phyloP scores from a whole-genome alignment of 2,329 filamentous ascomycete species.

The Hypoxylon sp. region DNA sequence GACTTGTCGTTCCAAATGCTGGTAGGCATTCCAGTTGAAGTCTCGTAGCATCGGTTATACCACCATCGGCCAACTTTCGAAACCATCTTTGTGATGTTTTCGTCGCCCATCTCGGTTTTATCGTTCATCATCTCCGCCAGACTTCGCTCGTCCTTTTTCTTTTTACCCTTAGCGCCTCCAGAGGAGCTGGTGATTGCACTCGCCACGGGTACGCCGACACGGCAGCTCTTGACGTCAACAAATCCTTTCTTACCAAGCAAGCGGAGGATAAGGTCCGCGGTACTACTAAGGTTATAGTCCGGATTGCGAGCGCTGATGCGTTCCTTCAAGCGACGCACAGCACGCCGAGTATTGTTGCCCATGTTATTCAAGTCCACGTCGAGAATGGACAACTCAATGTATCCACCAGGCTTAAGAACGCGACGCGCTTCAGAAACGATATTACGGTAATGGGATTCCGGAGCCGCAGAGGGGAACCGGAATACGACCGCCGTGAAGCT shows the following conservation, averaged over 20 bases:
- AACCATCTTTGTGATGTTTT: conserved; percentile 92
- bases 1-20: conserved; percentile 85
- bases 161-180: conserved; percentile 43
- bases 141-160: conserved; percentile 65
- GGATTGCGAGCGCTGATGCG: conserved; percentile 73
- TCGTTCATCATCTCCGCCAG: conserved; percentile 82
- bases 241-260: conserved; percentile 79
- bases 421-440: conserved; percentile 82
- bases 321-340: conserved; percentile 80
- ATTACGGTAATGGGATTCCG: conserved; percentile 77
- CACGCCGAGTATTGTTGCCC: conserved; percentile 78
- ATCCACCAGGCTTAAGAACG: conserved; percentile 82
- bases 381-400: conserved; percentile 82
- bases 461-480: conserved; percentile 79
- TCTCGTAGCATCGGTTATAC: conserved; percentile 94
- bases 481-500: conserved; percentile 84
- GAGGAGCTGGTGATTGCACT: conserved; percentile 60
- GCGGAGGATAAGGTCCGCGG: conserved; percentile 73
- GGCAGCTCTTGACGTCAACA: conserved; percentile 79
- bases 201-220: conserved; percentile 82
- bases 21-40: conserved; percentile 66
- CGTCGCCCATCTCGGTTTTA: conserved; percentile 78
- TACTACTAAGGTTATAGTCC: conserved; percentile 72
- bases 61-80: conserved; percentile 94
- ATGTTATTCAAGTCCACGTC: conserved; percentile 88